These are phyloP conservation scores for Lithospermum erythrorhizon DNA, from an alignment of 257 asterid species.

Conservation along the genomic window DNA sequence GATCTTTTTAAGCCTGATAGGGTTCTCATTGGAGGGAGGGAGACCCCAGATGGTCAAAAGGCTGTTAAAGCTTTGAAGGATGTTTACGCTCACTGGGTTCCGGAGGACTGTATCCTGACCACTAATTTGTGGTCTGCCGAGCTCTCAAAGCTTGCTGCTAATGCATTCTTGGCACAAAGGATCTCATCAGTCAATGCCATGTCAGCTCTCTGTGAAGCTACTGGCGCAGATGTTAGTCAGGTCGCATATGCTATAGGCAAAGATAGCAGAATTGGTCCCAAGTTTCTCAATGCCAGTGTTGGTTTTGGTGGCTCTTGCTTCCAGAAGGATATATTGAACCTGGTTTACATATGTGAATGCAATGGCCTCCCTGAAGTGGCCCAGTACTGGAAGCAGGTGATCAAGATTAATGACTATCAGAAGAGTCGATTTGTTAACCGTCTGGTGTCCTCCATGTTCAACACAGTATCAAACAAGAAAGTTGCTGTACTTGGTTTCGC, in stretches of 20 bases:
- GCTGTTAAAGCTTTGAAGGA: conserved; percentile 56
- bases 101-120: conserved; percentile 55
- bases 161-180: conserved; percentile 89
- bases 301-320: conserved; percentile 91
- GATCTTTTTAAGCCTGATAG: conserved; percentile 77
- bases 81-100: conserved; percentile 86
- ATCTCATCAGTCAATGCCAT: conserved; percentile 88
- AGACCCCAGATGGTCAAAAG: conserved; percentile 69
- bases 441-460: conserved; percentile 68
- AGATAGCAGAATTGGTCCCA: conserved; percentile 72
- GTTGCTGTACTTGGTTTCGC: conserved; percentile 72
- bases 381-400: conserved; percentile 83
- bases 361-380: conserved; percentile 83
- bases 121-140: conserved; percentile 89
- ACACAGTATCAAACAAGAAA: conserved; percentile 79
- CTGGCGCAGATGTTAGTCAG: conserved; percentile 72
- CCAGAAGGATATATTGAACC: conserved; percentile 81
- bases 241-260: conserved; percentile 72
- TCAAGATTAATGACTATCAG: conserved; percentile 77
- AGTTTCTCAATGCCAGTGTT: conserved; percentile 75
- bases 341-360: conserved; percentile 85
- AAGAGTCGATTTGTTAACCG: conserved; percentile 76
- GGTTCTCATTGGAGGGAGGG: conserved; percentile 87
- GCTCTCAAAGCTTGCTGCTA: conserved; percentile 89
- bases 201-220: conserved; percentile 89